A percentile compares a stretch with the other conserved stretches of the same genome.
These are phyloP conservation scores for Trichoderma citrinoviride DNA, from an alignment of 2,329 filamentous ascomycete species.

Conservation along the genomic window DNA sequence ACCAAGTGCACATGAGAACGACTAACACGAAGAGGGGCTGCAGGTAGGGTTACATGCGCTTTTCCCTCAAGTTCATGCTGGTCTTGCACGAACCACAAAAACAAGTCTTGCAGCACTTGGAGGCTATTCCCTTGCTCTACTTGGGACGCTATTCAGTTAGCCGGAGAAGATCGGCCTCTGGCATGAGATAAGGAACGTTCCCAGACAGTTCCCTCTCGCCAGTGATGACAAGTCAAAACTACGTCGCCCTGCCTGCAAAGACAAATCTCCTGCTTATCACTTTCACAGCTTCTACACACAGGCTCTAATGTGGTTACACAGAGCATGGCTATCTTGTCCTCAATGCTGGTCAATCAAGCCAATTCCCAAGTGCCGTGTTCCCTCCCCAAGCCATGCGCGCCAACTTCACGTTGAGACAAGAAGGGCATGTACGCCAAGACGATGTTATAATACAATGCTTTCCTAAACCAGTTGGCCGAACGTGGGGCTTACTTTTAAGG, in stretches of 20 bases:
- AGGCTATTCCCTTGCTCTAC: neutral
- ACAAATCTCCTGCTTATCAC: neutral
- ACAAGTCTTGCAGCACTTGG: neutral
- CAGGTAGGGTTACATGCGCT: constrained; percentile 15
- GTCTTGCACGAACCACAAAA: neutral
- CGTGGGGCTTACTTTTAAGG: neutral
- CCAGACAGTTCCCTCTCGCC: neutral
- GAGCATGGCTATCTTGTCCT: neutral
- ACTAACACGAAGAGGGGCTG: constrained; percentile 14
- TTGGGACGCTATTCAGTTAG: neutral
- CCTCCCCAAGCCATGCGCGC: neutral
- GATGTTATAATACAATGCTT: neutral
- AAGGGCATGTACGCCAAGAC: neutral
- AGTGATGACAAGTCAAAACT: neutral
- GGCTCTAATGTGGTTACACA: neutral
- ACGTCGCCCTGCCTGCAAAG: neutral
- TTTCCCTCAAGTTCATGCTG: neutral
- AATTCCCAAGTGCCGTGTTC: neutral
- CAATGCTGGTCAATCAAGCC: neutral
- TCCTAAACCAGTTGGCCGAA: constrained; percentile 4
- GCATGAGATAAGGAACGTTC: neutral
- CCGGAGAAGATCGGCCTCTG: neutral
- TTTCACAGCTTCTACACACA: neutral
- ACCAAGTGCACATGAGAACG: neutral
- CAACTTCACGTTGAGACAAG: neutral